Evolutionary conservation across 2,329 filamentous ascomycete species (phyloP).

Genomic region (Clathrospora elynae): DNA sequence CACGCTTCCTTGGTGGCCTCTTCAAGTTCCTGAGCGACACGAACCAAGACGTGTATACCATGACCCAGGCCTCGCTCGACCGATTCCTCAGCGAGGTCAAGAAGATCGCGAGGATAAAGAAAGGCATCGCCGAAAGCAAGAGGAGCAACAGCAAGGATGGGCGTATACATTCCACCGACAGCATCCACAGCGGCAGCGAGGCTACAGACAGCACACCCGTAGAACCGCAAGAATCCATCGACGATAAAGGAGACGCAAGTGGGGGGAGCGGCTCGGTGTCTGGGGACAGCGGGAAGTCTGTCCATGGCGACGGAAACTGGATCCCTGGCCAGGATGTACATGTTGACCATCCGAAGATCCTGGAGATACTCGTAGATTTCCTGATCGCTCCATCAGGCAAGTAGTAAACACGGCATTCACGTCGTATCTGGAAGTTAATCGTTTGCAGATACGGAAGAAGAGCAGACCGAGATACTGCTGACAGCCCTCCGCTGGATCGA

Average conservation of each 20-base stretch:
- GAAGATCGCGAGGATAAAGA: slow-evolving; percentile 89
- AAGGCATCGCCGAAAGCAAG: slow-evolving; percentile 85
- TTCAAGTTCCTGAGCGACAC: slow-evolving; percentile 91
- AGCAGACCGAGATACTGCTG: slow-evolving; percentile 72
- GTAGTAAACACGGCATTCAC: slow-evolving; percentile 23
- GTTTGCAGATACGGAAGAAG: slow-evolving; percentile 66
- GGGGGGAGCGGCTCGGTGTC: slow-evolving; percentile 45
- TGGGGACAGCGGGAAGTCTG: slow-evolving; percentile 45
- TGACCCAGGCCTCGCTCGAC: slow-evolving; percentile 86
- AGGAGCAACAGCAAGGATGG: slow-evolving; percentile 70
- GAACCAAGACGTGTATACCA: slow-evolving; percentile 91
- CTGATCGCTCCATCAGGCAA: slow-evolving; percentile 79
- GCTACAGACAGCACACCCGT: slow-evolving; percentile 58
- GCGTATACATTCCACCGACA: slow-evolving; percentile 70
- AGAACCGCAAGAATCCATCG: slow-evolving; percentile 56
- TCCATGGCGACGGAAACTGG: slow-evolving; percentile 84
- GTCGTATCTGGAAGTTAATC: slow-evolving; percentile 22
- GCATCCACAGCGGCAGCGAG: slow-evolving; percentile 56
- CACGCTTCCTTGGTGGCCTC: slow-evolving; percentile 86
- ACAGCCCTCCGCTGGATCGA: slow-evolving; percentile 95
- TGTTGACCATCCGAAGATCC: slow-evolving; percentile 87
- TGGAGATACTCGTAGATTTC: slow-evolving; percentile 89
- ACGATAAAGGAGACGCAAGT: slow-evolving; percentile 54
- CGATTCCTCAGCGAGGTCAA: slow-evolving; percentile 93
- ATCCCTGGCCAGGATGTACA: slow-evolving; percentile 96